phyloP scores from a whole-genome alignment of 495 filamentous ascomycete genomes.

The Tricharina praecox region DNA sequence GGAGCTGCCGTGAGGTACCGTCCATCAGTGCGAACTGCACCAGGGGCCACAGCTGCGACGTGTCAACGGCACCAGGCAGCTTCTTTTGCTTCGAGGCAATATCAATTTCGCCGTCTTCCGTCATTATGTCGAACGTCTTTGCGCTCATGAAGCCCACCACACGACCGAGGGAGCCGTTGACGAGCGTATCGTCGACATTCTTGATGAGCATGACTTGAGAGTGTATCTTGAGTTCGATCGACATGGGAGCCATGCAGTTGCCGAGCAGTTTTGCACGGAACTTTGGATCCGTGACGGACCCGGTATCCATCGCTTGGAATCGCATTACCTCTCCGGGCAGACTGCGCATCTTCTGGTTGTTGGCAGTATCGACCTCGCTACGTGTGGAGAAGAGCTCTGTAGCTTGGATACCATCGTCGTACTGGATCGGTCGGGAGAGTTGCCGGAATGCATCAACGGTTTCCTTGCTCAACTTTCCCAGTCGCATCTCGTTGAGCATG shows the following conservation, averaged over 20 bases:
- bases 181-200: constrained; percentile 83
- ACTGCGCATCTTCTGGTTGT: constrained; percentile 50
- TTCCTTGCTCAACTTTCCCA: constrained; percentile 54
- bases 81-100: constrained; percentile 31
- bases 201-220: constrained; percentile 99
- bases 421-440: constrained; percentile 51
- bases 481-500: constrained; percentile 95
- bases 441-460: constrained; percentile 56
- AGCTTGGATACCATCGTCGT: constrained; percentile 62
- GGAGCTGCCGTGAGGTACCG: constrained; percentile 56
- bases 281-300: constrained; percentile 45
- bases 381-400: constrained; percentile 94
- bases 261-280: constrained; percentile 60
- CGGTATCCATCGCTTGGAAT: constrained; percentile 61
- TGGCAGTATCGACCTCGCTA: constrained; percentile 74
- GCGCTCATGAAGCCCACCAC: constrained; percentile 79
- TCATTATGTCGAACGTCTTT: constrained; percentile 49
- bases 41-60: constrained; percentile 48
- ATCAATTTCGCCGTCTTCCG: constrained; percentile 31
- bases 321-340: constrained; percentile 49
- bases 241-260: constrained; percentile 81
- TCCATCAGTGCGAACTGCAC: constrained; percentile 69
- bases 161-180: constrained; percentile 83
- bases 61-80: constrained; percentile 26
- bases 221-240: constrained; percentile 68